Conservation (phyloP, 2,329 filamentous ascomycete genomes). For the Pseudocercospora macadamiae region DNA sequence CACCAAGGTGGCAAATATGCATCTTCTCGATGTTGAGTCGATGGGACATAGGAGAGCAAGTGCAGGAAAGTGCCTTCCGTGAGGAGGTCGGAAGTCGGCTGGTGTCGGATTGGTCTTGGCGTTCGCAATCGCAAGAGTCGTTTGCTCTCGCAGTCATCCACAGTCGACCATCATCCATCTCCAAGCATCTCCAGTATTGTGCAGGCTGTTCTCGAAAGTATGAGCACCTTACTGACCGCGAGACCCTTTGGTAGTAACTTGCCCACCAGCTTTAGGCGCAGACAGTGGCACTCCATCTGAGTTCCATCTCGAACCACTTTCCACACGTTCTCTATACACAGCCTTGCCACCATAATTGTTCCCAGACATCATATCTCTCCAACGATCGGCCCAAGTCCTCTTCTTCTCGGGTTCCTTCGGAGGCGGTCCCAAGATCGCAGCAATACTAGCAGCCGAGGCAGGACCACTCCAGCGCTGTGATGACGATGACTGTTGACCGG, state of each 20-base stretch:
- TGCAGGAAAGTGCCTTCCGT: no score
- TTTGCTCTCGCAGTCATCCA: no score
- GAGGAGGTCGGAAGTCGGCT: neutral
- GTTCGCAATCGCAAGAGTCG: neutral
- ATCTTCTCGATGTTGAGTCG: no score
- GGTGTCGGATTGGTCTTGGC: neutral
- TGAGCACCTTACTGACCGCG: no score
- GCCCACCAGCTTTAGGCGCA: neutral
- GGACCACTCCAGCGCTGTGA: neutral
- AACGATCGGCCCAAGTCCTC: neutral
- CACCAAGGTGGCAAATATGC: neutral
- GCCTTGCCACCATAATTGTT: neutral
- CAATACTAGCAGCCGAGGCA: neutral
- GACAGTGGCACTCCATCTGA: neutral
- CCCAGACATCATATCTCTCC: neutral
- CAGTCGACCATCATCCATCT: no score
- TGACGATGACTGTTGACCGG: neutral
- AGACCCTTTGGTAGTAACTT: no score
- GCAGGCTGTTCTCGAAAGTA: no score
- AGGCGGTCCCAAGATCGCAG: neutral
- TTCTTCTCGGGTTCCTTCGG: slow-evolving; percentile 19
- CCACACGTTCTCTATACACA: neutral
- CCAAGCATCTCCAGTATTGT: no score
- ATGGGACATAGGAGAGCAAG: neutral
- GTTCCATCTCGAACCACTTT: neutral